Evolutionary conservation across 129 eudicot species (phyloP).

Genomic region (Kitagawia praeruptora): DNA sequence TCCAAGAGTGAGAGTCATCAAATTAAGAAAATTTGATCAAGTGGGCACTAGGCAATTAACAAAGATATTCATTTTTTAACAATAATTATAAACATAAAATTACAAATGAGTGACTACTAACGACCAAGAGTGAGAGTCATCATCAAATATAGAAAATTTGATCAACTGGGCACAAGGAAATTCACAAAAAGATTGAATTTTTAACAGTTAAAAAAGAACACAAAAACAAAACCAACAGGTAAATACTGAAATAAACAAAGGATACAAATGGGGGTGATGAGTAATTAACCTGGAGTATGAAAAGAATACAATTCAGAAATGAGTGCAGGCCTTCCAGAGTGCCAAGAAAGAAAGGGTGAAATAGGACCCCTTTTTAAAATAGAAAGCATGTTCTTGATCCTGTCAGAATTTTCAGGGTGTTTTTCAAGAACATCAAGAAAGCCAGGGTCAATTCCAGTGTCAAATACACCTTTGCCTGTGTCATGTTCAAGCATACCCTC

Average conservation of each 20-base stretch:
- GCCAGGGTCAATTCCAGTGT: slow-evolving; percentile 76
- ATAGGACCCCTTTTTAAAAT: slow-evolving; percentile 83
- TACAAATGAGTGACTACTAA: too few species aligned
- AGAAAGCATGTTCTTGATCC: slow-evolving; percentile 76
- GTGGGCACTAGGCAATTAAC: not conserved
- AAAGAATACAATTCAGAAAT: slow-evolving; percentile 56
- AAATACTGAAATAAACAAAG: not conserved
- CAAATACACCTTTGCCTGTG: slow-evolving; percentile 74
- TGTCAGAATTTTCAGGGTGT: slow-evolving; percentile 80
- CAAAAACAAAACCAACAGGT: not conserved
- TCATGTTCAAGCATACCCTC: slow-evolving; percentile 77
- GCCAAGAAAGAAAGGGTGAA: slow-evolving; percentile 72
- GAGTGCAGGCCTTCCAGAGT: slow-evolving; percentile 55
- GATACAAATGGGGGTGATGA: too few species aligned
- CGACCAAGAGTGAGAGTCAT: too few species aligned
- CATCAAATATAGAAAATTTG: too few species aligned
- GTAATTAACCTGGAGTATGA: slow-evolving; percentile 56
- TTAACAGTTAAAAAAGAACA: too few species aligned
- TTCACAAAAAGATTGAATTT: too few species aligned
- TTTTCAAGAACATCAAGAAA: slow-evolving; percentile 82
- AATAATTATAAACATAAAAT: too few species aligned
- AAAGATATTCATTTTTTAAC: too few species aligned
- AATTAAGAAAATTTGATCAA: not conserved
- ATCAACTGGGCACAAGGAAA: too few species aligned
- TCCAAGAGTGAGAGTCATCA: not conserved